Base-by-base conservation (phyloP, 306 rosid genomes). In the Sesbania bispinosa region DNA sequence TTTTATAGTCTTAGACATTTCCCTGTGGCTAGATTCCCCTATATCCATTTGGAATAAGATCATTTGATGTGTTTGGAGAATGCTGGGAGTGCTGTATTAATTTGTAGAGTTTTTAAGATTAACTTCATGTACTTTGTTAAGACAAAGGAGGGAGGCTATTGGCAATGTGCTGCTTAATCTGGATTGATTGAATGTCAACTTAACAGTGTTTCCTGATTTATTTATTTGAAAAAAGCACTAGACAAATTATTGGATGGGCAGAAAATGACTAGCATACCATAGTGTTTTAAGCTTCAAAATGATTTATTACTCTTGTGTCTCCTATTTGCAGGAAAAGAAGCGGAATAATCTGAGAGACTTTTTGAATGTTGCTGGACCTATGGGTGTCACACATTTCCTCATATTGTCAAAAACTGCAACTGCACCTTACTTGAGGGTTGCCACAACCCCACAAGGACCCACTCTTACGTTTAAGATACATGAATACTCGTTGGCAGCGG, bases 371-470 rank as follows among this genome's bases (percentile, higher is more conserved):
- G 93, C 99, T 65, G 99, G 97, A 54, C 97, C 99, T 14, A 86
- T 89, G 93, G 97, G 99, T 51, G 97, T 91, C 45, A 88, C 99
- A 0, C 99, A 95, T 80, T 95, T 95, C 79, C 88, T 95, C 84
- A 88, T 95, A 30, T 73, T 95, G 81, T 91, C 99, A 20, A 95
- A 95, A 86, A 91, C 99, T 69, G 73, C 82, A 43, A 18, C 85
- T 36, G 73, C 89, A 5, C 88, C 98, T 3, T 89, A 88, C 81
- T 74, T 91, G 82, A 90, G 95, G 76, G 97, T 91, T 32, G 99
- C 90, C 41, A 91, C 90, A 63, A 86, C 97, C 26, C 97, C 99
- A 15, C 99, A 91, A 79, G 99, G 99, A 13, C 96, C 97, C 10
- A 91, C 99, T 67, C 96, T 91, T 69, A 83, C 93, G 7, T 95